Percentiles rank a stretch among this genome's conserved stretches.
phyloP scores from a whole-genome alignment of 805 yeast species.

The Debaryomyces prosopidis region DNA sequence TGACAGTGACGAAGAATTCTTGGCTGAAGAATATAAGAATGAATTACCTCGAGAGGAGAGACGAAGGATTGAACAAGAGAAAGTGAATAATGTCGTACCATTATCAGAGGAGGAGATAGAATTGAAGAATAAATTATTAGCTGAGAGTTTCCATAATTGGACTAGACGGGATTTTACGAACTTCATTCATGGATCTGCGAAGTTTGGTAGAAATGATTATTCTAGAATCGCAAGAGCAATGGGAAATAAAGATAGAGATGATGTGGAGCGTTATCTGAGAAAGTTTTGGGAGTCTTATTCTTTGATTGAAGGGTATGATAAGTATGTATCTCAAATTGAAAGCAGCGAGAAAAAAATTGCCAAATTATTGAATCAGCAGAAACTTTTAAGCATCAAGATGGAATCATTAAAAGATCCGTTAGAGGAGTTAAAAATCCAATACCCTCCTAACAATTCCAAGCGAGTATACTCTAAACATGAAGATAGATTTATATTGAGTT shows the following conservation, averaged over 20 bases:
- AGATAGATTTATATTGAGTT: slow-evolving; percentile 63
- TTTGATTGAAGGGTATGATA: slow-evolving; percentile 69
- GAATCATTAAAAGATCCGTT: slow-evolving; percentile 57
- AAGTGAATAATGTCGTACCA: slow-evolving; percentile 55
- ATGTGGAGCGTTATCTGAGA: slow-evolving; percentile 57
- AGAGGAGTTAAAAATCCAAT: slow-evolving; percentile 62
- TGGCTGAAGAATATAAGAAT: slow-evolving; percentile 48
- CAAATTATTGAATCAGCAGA: slow-evolving; percentile 55
- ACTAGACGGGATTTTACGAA: slow-evolving; percentile 72
- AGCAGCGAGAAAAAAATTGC: slow-evolving; percentile 68
- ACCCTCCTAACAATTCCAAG: slow-evolving; percentile 83
- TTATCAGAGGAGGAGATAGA: slow-evolving; percentile 63
- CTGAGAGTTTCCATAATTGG: slow-evolving; percentile 66
- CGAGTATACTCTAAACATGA: slow-evolving; percentile 68
- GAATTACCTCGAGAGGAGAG: slow-evolving; percentile 36
- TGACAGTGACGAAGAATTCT: slow-evolving; percentile 50
- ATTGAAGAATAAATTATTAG: slow-evolving; percentile 52
- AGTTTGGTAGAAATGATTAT: slow-evolving; percentile 57
- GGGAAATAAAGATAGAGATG: slow-evolving; percentile 57
- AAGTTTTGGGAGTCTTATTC: slow-evolving; percentile 64
- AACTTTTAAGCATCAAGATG: slow-evolving; percentile 53
- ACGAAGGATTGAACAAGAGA: slow-evolving; percentile 50
- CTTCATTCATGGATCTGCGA: slow-evolving; percentile 68
- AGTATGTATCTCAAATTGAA: slow-evolving; percentile 70
- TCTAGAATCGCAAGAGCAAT: slow-evolving; percentile 53